Percentiles rank a stretch among this genome's conserved stretches.
Conservation (phyloP, 306 rosid species). For the Acacia confusa region DNA sequence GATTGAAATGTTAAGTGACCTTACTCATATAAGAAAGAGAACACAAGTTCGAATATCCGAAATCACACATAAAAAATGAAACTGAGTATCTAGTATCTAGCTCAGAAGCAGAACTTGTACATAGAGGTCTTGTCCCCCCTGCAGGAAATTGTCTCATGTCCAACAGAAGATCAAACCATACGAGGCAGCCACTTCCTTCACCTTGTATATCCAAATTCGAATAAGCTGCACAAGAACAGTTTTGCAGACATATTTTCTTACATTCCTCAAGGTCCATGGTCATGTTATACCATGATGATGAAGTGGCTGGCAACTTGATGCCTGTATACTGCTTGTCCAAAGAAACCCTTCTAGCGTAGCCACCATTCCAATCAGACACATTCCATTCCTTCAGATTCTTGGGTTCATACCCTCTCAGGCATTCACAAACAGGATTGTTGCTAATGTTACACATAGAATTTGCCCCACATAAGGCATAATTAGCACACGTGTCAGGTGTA, state of each 20-base stretch:
- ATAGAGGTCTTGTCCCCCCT: conserved; percentile 34
- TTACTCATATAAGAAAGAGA: no score
- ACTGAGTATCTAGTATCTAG: background rate
- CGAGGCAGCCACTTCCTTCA: conserved; percentile 30
- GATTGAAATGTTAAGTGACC: no score
- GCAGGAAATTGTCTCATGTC: background rate
- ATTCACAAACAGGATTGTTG: background rate
- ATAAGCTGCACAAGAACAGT: conserved; percentile 37
- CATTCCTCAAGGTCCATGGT: conserved; percentile 10
- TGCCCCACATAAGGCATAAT: no score
- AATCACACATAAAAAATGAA: no score
- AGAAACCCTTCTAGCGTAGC: background rate
- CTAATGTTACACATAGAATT: no score
- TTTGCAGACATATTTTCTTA: background rate
- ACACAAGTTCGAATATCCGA: no score
- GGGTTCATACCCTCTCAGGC: conserved; percentile 17
- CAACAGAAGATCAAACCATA: conserved; percentile 26
- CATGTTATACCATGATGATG: background rate
- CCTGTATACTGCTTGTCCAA: background rate
- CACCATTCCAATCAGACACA: background rate
- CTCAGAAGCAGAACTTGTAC: conserved; percentile 19
- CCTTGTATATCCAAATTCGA: conserved; percentile 2
- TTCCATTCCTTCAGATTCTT: conserved; percentile 21
- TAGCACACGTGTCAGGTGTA: no score
- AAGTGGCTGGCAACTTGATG: conserved; percentile 4